These are phyloP conservation scores for Rhynchospora breviuscula DNA, from an alignment of 176 grass and related monocot species.

Conservation along the genomic window DNA sequence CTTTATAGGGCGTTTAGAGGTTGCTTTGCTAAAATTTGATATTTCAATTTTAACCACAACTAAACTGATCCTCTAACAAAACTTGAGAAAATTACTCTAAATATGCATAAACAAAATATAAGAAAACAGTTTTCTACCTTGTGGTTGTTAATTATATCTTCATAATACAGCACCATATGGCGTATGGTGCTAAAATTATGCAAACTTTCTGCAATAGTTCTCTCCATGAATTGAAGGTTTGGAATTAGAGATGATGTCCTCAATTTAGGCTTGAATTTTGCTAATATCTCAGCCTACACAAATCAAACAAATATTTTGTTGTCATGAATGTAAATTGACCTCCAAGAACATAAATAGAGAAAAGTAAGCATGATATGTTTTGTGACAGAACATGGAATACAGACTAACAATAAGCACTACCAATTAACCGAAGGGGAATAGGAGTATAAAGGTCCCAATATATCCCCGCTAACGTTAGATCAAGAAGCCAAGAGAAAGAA, in stretches of 20 bases:
- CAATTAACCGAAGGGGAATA: background rate
- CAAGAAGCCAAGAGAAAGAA: background rate
- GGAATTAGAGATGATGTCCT: conserved; percentile 46
- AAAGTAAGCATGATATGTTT: too few relatives aligned
- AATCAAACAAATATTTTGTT: conserved; percentile 16
- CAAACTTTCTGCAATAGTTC: conserved; percentile 55
- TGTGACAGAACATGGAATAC: background rate
- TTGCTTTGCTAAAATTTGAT: background rate
- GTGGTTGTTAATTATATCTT: conserved; percentile 58
- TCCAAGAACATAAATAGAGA: too few relatives aligned
- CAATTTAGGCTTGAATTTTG: conserved; percentile 76
- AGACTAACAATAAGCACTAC: background rate
- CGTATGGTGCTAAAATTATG: conserved; percentile 47
- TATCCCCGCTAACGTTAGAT: background rate
- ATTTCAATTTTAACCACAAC: background rate
- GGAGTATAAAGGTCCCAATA: background rate
- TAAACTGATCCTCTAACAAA: background rate
- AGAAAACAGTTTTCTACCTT: conserved; percentile 36
- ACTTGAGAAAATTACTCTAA: background rate
- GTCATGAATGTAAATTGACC: background rate
- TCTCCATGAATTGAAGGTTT: conserved; percentile 52
- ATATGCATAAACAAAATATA: background rate
- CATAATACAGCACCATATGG: conserved; percentile 71
- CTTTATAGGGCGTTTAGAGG: background rate
- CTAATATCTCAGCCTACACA: conserved; percentile 72